These are phyloP conservation scores for Xylaria arbuscula DNA, from an alignment of 2,329 filamentous ascomycete genomes.

Conservation along the genomic window DNA sequence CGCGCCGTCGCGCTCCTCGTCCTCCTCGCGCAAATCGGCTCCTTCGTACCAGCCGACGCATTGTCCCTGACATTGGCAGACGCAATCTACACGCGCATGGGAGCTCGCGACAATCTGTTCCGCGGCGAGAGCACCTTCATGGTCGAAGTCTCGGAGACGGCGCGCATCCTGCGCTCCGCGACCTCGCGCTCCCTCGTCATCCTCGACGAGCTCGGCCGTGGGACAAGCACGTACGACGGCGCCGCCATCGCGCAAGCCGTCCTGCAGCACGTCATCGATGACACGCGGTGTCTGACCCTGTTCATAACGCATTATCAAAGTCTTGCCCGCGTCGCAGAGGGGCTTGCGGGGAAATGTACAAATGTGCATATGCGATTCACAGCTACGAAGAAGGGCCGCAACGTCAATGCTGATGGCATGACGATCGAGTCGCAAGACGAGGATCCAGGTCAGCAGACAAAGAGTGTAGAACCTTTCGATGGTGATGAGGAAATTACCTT, in stretches of 20 bases:
- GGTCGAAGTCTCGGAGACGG: constrained; percentile 95
- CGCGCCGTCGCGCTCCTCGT: constrained; percentile 90
- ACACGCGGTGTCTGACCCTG: constrained; percentile 80
- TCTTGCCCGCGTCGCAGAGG: constrained; percentile 75
- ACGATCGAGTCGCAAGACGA: constrained; percentile 36
- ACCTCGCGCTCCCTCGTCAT: constrained; percentile 88
- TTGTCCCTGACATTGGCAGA: constrained; percentile 85
- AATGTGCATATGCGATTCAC: constrained; percentile 97
- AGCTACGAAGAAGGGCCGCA: constrained; percentile 45
- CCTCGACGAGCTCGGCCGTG: constrained; percentile 92
- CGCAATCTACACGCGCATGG: constrained; percentile 94
- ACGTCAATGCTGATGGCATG: not conserved
- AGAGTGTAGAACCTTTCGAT: constrained; percentile 52
- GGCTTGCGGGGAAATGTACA: constrained; percentile 72
- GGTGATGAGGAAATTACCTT: constrained; percentile 88
- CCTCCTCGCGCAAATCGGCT: constrained; percentile 94
- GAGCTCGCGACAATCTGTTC: constrained; percentile 95
- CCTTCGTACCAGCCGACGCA: constrained; percentile 85
- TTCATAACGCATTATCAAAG: constrained; percentile 99
- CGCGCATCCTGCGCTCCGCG: constrained; percentile 88
- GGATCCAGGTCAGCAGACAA: constrained; percentile 45
- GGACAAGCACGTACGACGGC: constrained; percentile 94
- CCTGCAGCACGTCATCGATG: constrained; percentile 81
- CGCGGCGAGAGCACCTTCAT: constrained; percentile 96
- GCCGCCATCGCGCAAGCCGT: constrained; percentile 96